Evolutionary conservation across 805 yeast genomes (phyloP), one percentile per base, ranked within the genome.

Genomic region (Cyberlindnera suaveolens): DNA sequence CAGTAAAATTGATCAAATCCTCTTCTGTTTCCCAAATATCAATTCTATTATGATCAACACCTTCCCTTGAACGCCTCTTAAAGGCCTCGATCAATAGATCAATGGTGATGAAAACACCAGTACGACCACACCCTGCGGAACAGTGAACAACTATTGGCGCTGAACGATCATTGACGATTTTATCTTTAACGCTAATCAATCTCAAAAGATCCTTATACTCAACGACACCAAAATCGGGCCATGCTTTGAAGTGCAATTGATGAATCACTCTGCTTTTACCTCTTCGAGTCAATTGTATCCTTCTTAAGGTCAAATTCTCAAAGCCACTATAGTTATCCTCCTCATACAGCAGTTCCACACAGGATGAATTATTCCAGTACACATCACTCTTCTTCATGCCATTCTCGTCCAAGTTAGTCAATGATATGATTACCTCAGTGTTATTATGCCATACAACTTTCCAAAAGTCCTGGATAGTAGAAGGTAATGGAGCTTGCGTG

Each of bases 41-140:
- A 34, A 49, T 39, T 3, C 20, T 26, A 20, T 19, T 20, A 7
- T 19, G 31, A 8, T 15, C 19, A 15, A 14, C 2, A 23, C 27
- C 27, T 9, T 23, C 27, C 11, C 10, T 26, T 36, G 18, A 15
- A 15, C 29, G 15, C 26, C 41, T 44, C 31, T 42, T 50, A 32
- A 49, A 52, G 0, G 56, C 47, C 16, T 45, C 44, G 15, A 56
- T 14, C 18, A 58, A 47, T 13, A 56, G 63, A 56, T 83, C 89
- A 31, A 80, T 65, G 3, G 90, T 78, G 46, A 87, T 77, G 56
- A 82, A 85, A 1, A 96, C 88, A 3, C 99, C 99, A 0, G 98
- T 87, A 49, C 99, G 69, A 3, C 99, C 99, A 47, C 95, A 91
- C 1, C 99, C 99, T 0, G 99, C 99, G 5, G 96, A 88, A 56